phyloP scores from a whole-genome alignment of 2,329 filamentous ascomycete species.

The Nemania sp. region DNA sequence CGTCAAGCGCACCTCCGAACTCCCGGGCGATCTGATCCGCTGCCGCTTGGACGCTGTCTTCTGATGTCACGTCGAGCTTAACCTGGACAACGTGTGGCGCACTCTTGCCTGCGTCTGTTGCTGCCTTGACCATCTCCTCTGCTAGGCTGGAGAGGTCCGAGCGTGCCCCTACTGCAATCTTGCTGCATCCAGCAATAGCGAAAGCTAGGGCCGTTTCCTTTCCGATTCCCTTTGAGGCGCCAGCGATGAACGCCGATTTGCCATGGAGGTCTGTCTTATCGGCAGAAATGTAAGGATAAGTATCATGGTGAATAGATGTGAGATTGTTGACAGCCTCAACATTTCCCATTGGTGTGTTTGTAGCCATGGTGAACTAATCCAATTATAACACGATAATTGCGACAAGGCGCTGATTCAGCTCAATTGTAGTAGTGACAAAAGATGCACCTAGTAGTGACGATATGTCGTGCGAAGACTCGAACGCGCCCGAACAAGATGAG shows the following conservation, averaged over 20 bases:
- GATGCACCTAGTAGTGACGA: neutral
- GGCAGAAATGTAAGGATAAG: slow-evolving; percentile 39
- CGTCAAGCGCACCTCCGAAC: slow-evolving; percentile 40
- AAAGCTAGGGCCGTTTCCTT: slow-evolving; percentile 52
- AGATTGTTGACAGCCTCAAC: slow-evolving; percentile 15
- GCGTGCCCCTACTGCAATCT: slow-evolving; percentile 56
- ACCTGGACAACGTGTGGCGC: slow-evolving; percentile 39
- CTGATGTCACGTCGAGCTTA: slow-evolving; percentile 41
- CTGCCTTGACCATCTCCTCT: slow-evolving; percentile 43
- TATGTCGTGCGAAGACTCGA: no score
- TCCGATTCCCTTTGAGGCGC: slow-evolving; percentile 54
- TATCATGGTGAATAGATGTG: slow-evolving; percentile 34
- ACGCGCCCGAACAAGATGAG: no score
- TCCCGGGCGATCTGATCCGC: slow-evolving; percentile 32
- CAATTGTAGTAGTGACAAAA: neutral
- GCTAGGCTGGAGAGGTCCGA: slow-evolving; percentile 47
- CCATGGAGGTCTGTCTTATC: slow-evolving; percentile 32
- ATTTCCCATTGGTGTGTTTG: slow-evolving; percentile 11
- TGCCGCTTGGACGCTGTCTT: slow-evolving; percentile 41
- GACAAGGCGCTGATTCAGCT: neutral
- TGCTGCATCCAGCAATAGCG: slow-evolving; percentile 52
- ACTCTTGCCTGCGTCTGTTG: slow-evolving; percentile 31
- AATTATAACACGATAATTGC: neutral
- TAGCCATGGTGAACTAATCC: slow-evolving; percentile 16
- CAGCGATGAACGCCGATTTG: slow-evolving; percentile 49